phyloP scores from a whole-genome alignment of 345 rosid genomes.

The Crucihimalaya himalaica region DNA sequence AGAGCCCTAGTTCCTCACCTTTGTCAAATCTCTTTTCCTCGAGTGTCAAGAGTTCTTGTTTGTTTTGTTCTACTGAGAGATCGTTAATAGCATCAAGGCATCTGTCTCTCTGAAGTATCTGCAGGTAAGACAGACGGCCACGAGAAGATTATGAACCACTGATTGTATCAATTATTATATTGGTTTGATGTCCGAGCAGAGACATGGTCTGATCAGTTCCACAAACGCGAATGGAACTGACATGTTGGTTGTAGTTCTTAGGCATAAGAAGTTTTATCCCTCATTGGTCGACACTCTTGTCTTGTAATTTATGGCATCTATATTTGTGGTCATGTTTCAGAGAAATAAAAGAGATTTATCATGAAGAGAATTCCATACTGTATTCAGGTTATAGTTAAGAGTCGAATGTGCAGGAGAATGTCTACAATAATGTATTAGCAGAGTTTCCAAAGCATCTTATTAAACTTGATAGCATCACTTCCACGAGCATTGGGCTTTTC shows the following conservation, averaged over 20 bases:
- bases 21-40: slow-evolving; percentile 3
- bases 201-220: not conserved
- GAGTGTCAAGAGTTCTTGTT: not conserved
- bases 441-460: slow-evolving; percentile 13
- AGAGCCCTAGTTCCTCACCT: slow-evolving; percentile 11
- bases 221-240: not conserved
- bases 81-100: not conserved
- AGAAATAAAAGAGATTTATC: not conserved
- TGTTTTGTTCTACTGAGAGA: not conserved
- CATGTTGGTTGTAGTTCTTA: not conserved
- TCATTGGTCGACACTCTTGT: not conserved
- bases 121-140: not conserved
- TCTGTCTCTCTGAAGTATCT: not conserved
- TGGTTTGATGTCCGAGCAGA: not conserved
- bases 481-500: slow-evolving; percentile 66
- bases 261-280: not conserved
- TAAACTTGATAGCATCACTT: slow-evolving; percentile 64
- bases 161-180: not conserved
- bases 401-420: not conserved
- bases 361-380: not conserved
- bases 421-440: not conserved
- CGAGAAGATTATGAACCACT: not conserved
- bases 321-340: not conserved
- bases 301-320: not conserved
- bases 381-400: not conserved